Conservation (phyloP, 805 yeast genomes). For the Nakazawaea sp. region DNA sequence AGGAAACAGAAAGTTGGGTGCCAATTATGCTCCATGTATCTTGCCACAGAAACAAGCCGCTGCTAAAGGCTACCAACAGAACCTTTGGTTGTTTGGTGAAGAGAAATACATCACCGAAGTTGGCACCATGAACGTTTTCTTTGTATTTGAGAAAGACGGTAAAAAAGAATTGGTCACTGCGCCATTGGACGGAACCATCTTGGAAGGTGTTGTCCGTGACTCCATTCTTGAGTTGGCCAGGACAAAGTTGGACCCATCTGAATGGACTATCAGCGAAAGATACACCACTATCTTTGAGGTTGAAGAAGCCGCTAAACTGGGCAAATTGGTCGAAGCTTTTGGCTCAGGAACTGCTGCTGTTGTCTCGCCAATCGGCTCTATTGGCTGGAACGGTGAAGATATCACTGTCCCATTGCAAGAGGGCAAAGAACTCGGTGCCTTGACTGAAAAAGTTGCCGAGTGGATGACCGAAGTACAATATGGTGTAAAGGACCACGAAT, state of each 20-base stretch:
- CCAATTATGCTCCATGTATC: slow-evolving; percentile 95
- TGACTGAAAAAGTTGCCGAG: slow-evolving; percentile 69
- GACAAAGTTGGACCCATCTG: slow-evolving; percentile 62
- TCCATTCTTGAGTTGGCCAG: slow-evolving; percentile 75
- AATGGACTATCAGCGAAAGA: slow-evolving; percentile 85
- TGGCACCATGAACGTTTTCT: slow-evolving; percentile 95
- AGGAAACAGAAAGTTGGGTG: slow-evolving; percentile 95
- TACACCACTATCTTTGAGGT: slow-evolving; percentile 78
- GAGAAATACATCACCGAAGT: slow-evolving; percentile 88
- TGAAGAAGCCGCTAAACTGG: slow-evolving; percentile 65
- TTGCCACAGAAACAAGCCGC: slow-evolving; percentile 90
- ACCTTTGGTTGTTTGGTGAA: slow-evolving; percentile 92
- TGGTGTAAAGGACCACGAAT: slow-evolving; percentile 67
- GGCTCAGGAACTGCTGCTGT: slow-evolving; percentile 98
- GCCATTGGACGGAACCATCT: slow-evolving; percentile 94
- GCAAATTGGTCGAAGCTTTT: slow-evolving; percentile 87
- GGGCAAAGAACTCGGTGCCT: slow-evolving; percentile 73
- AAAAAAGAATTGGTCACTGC: slow-evolving; percentile 91
- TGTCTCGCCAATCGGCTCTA: slow-evolving; percentile 86
- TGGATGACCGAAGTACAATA: slow-evolving; percentile 92
- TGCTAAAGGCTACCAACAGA: slow-evolving; percentile 86
- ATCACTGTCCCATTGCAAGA: slow-evolving; percentile 74
- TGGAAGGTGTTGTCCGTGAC: slow-evolving; percentile 95
- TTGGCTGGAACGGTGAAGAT: slow-evolving; percentile 70
- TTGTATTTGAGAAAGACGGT: slow-evolving; percentile 79